Evolutionary conservation across 2,329 filamentous ascomycete genomes (phyloP).

Genomic region (Cylindrodendrum hubeiense): DNA sequence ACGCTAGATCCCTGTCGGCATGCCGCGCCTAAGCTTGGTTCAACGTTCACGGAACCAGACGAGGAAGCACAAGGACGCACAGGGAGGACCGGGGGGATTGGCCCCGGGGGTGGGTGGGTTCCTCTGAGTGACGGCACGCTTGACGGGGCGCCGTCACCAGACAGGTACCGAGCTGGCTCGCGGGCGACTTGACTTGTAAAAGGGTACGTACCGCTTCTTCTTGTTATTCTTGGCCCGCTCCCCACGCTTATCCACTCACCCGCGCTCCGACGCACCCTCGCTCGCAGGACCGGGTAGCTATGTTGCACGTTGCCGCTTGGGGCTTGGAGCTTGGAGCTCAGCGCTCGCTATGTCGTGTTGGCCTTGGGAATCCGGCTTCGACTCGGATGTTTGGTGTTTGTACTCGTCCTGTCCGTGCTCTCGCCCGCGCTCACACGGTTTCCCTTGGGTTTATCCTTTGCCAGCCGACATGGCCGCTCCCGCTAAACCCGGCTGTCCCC

Average conservation of each 20-base stretch:
- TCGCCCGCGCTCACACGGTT: slow-evolving; percentile 21
- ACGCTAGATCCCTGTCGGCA: slow-evolving; percentile 44
- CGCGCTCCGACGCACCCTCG: slow-evolving; percentile 27
- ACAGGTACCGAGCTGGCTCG: neutral
- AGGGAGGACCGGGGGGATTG: slow-evolving; percentile 29
- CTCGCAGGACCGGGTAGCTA: slow-evolving; percentile 23
- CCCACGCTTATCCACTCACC: slow-evolving; percentile 26
- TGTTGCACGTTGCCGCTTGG: slow-evolving; percentile 41
- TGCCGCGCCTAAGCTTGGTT: slow-evolving; percentile 48
- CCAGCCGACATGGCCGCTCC: slow-evolving; percentile 11
- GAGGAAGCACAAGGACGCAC: slow-evolving; percentile 29
- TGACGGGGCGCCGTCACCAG: slow-evolving; percentile 7
- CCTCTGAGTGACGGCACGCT: slow-evolving; percentile 1
- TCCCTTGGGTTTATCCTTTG: slow-evolving; percentile 19
- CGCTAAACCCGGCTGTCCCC: slow-evolving; percentile 36
- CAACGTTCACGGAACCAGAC: slow-evolving; percentile 44
- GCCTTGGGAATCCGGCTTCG: slow-evolving; percentile 18
- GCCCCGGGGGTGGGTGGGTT: slow-evolving; percentile 7
- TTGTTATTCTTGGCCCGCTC: slow-evolving; percentile 27
- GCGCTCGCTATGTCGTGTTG: slow-evolving; percentile 10
- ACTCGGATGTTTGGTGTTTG: slow-evolving; percentile 9
- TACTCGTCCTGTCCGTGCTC: slow-evolving; percentile 21
- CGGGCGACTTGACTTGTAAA: neutral
- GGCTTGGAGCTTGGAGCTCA: slow-evolving; percentile 37
- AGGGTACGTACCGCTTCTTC: neutral